These are phyloP conservation scores for Herpetomonas samuelpessoai DNA, from an alignment of 208 protist genomes.

Conservation along the genomic window DNA sequence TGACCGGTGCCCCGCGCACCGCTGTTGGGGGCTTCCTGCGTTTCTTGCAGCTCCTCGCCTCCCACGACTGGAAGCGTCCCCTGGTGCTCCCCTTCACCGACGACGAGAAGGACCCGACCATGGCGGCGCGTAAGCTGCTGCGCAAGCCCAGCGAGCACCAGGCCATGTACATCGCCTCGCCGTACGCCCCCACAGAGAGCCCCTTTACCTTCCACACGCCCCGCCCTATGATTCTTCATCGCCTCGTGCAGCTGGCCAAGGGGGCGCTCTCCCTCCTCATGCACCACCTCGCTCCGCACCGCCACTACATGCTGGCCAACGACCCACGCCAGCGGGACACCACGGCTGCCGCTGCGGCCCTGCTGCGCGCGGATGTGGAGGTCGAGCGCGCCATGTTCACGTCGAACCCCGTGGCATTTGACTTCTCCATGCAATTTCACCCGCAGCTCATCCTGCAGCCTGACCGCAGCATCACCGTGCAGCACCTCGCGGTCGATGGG, in stretches of 20 bases:
- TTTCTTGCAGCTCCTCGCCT: constrained; percentile 75
- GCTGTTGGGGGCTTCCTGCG: constrained; percentile 69
- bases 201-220: constrained; percentile 83
- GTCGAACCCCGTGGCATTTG: constrained; percentile 51
- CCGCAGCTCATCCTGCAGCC: constrained; percentile 68
- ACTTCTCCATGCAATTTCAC: constrained; percentile 70
- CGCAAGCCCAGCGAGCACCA: constrained; percentile 59
- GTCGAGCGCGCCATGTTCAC: constrained; percentile 55
- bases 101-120: constrained; percentile 24
- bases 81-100: constrained; percentile 73
- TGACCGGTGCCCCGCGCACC: constrained; percentile 39
- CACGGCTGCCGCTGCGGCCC: background rate
- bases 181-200: constrained; percentile 69
- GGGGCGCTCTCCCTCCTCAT: constrained; percentile 41
- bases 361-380: background rate
- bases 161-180: constrained; percentile 80
- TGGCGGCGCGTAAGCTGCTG: constrained; percentile 43
- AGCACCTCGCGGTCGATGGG: background rate
- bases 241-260: constrained; percentile 77
- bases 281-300: constrained; percentile 24
- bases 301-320: background rate
- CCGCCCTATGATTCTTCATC: constrained; percentile 77
- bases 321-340: constrained; percentile 16
- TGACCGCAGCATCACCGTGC: constrained; percentile 28
- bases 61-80: constrained; percentile 68